phyloP scores from a whole-genome alignment of 768 basidiomycete species.

The Artomyces pyxidatus region DNA sequence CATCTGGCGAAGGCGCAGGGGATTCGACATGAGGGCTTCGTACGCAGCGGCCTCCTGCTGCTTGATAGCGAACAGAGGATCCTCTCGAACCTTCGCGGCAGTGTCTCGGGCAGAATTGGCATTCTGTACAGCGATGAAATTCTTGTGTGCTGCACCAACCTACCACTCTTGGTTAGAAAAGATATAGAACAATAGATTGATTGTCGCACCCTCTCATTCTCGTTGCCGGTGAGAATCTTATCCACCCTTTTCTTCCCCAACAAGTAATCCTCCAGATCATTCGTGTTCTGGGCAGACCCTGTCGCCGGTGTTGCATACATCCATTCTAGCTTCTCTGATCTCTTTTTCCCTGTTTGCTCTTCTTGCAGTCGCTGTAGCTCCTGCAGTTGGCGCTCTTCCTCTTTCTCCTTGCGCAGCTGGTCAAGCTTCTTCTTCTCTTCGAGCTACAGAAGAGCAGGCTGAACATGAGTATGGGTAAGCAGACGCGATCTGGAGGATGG shows the following conservation, averaged over 20 bases:
- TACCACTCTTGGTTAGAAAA: constrained; percentile 22
- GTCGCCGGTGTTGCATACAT: constrained; percentile 98
- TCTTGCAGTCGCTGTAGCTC: constrained; percentile 95
- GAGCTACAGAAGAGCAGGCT: constrained; percentile 46
- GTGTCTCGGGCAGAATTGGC: constrained; percentile 86
- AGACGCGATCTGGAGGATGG: background rate
- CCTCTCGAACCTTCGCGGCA: constrained; percentile 91
- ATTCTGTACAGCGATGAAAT: constrained; percentile 90
- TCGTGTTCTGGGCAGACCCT: constrained; percentile 77
- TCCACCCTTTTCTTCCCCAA: constrained; percentile 97
- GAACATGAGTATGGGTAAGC: background rate
- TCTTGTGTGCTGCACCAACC: constrained; percentile 84
- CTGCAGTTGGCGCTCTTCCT: constrained; percentile 93
- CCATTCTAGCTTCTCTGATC: constrained; percentile 95
- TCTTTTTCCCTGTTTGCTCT: constrained; percentile 90
- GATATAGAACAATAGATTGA: constrained; percentile 3
- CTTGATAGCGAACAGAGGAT: constrained; percentile 95
- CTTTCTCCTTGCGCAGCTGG: constrained; percentile 94
- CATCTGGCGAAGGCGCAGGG: constrained; percentile 74
- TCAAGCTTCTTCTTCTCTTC: constrained; percentile 99
- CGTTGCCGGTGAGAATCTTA: constrained; percentile 86
- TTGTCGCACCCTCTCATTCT: constrained; percentile 82
- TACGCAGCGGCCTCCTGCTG: constrained; percentile 94
- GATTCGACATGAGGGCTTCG: constrained; percentile 79
- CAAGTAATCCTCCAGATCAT: constrained; percentile 93